Conservation (phyloP, 805 yeast species). For the Lachancea fermentati region DNA sequence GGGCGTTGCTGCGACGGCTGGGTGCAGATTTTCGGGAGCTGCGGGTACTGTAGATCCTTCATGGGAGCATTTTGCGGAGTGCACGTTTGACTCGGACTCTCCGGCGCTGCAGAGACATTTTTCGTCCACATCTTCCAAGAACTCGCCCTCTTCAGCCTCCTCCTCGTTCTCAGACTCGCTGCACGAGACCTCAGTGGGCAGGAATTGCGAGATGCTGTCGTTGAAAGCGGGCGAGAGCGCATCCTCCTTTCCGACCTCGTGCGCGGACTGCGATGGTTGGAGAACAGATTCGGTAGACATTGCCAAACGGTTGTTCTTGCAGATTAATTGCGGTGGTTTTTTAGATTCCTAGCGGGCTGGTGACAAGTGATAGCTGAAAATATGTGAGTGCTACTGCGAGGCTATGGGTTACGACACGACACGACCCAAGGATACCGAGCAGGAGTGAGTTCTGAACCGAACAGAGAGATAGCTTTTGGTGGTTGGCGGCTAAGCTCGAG, state of each 20-base stretch:
- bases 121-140: conserved; percentile 17
- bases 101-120: background rate
- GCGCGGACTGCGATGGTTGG: background rate
- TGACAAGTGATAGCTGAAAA: background rate
- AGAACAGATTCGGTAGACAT: background rate
- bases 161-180: conserved; percentile 16
- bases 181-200: conserved; percentile 24
- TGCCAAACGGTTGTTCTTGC: too few species aligned
- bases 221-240: conserved; percentile 10
- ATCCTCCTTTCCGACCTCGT: conserved; percentile 3
- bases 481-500: background rate
- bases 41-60: background rate
- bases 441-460: background rate
- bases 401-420: too few species aligned
- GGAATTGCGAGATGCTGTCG: conserved; percentile 17
- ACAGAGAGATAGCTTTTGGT: background rate
- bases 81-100: background rate
- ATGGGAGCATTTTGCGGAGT: background rate
- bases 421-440: background rate
- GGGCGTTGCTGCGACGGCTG: conserved; percentile 1
- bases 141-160: conserved; percentile 13
- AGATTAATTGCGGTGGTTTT: too few species aligned
- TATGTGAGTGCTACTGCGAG: background rate
- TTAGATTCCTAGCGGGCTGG: background rate
- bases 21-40: background rate